phyloP scores from a whole-genome alignment of 108 stramenopile genomes.

The Nitzschia palea region DNA sequence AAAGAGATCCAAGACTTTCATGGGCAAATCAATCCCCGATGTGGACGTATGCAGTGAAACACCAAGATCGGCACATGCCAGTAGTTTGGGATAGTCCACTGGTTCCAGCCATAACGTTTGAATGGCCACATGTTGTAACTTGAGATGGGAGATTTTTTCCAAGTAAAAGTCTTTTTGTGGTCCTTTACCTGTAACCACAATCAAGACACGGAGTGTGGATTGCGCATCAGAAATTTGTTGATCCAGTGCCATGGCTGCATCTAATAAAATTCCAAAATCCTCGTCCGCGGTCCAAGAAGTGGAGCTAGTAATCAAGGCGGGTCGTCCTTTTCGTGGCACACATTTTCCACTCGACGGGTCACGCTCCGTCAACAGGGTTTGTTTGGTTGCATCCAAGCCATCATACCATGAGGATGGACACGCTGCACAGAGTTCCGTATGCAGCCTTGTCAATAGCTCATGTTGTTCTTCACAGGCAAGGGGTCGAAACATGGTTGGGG shows the following conservation, averaged over 20 bases:
- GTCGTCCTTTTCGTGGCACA: slow-evolving; percentile 54
- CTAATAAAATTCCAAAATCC: slow-evolving; percentile 93
- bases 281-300: slow-evolving; percentile 99
- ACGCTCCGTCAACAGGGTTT: slow-evolving; percentile 68
- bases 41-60: slow-evolving; percentile 97
- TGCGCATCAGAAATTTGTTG: slow-evolving; percentile 13
- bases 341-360: slow-evolving; percentile 1
- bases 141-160: slow-evolving; percentile 56
- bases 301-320: slow-evolving; percentile 89
- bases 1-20: slow-evolving; percentile 99
- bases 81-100: slow-evolving; percentile 88
- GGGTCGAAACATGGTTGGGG: slow-evolving; percentile 83
- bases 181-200: slow-evolving; percentile 97
- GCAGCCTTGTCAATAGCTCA: slow-evolving; percentile 55
- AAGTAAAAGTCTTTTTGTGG: slow-evolving; percentile 82
- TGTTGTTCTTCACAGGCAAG: slow-evolving; percentile 68
- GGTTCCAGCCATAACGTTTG: slow-evolving; percentile 93
- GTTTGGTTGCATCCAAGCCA: slow-evolving; percentile 19
- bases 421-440: slow-evolving; percentile 23
- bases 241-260: slow-evolving; percentile 82
- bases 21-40: slow-evolving; percentile 96
- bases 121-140: slow-evolving; percentile 48
- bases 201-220: slow-evolving; percentile 49
- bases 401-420: slow-evolving; percentile 25
- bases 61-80: slow-evolving; percentile 90